Conservation (phyloP, 2,329 filamentous ascomycete genomes). For the Fusarium proliferatum region DNA sequence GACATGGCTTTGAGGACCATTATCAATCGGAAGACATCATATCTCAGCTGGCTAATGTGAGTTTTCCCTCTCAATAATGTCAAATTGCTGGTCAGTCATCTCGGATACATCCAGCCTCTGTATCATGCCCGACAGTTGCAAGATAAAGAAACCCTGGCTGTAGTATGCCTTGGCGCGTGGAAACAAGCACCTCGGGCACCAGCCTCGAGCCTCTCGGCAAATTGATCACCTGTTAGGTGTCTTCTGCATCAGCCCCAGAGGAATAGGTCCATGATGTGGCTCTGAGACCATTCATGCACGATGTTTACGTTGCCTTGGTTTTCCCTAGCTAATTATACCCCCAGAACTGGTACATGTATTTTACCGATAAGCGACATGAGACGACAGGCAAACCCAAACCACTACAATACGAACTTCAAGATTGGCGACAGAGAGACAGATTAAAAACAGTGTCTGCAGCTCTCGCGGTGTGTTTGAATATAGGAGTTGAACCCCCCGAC, state of each 20-base stretch:
- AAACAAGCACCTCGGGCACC: not conserved
- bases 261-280: not conserved
- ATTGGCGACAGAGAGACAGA: conserved; percentile 97
- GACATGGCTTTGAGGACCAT: conserved; percentile 93
- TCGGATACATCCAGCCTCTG: conserved; percentile 51
- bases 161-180: conserved; percentile 3
- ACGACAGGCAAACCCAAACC: conserved; percentile 88
- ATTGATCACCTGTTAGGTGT: not conserved
- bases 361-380: conserved; percentile 97
- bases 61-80: conserved; percentile 49
- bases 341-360: conserved; percentile 99
- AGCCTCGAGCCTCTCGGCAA: not conserved
- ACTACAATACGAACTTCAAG: conserved; percentile 75
- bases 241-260: not conserved
- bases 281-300: not conserved
- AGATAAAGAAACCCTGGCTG: not conserved
- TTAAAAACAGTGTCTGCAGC: conserved; percentile 97
- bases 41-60: conserved; percentile 81
- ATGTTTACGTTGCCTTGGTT: not conserved
- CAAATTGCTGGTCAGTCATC: conserved; percentile 16
- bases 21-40: conserved; percentile 92
- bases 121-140: conserved; percentile 10
- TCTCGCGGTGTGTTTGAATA: conserved; percentile 93
- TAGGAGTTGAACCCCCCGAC: conserved; percentile 96
- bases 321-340: conserved; percentile 22